Percentiles rank a stretch among this genome's conserved stretches.
Conservation (phyloP, 2,329 filamentous ascomycete genomes). For the Fusarium dlaminii region DNA sequence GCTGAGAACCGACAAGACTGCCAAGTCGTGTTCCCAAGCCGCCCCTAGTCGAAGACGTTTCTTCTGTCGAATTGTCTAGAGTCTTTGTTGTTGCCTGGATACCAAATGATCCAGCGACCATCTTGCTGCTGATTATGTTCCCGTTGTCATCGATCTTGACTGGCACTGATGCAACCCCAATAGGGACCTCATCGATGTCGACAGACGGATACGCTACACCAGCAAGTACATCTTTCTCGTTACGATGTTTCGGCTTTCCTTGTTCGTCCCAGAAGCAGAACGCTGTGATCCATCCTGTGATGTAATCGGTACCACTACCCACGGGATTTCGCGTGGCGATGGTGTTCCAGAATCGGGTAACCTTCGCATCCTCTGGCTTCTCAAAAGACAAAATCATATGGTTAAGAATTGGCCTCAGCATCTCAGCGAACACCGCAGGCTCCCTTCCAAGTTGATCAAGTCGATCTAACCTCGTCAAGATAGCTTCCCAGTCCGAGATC, state of each 20-base stretch:
- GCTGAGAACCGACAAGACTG: fast-evolving
- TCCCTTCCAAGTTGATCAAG: neutral
- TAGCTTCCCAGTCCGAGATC: neutral
- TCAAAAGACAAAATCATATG: neutral
- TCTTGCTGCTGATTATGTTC: neutral
- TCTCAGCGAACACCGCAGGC: neutral
- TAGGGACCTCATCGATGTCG: neutral
- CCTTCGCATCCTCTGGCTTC: neutral
- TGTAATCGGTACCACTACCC: neutral
- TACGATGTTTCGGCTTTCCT: neutral
- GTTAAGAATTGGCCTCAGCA: neutral
- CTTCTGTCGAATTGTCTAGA: fast-evolving
- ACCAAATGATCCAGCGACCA: neutral
- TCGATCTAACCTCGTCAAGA: neutral
- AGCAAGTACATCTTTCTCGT: neutral
- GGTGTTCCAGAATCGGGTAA: neutral
- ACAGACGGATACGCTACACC: neutral
- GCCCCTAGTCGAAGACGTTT: neutral
- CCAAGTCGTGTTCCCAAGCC: neutral
- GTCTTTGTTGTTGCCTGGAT: neutral
- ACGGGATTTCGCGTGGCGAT: neutral
- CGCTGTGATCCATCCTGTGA: neutral
- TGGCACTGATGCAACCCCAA: neutral
- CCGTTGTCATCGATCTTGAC: neutral
- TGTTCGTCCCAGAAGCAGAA: neutral